Evolutionary conservation across 78 protist genomes (phyloP).

Genomic region (Dictyostelium brefeldianum): DNA sequence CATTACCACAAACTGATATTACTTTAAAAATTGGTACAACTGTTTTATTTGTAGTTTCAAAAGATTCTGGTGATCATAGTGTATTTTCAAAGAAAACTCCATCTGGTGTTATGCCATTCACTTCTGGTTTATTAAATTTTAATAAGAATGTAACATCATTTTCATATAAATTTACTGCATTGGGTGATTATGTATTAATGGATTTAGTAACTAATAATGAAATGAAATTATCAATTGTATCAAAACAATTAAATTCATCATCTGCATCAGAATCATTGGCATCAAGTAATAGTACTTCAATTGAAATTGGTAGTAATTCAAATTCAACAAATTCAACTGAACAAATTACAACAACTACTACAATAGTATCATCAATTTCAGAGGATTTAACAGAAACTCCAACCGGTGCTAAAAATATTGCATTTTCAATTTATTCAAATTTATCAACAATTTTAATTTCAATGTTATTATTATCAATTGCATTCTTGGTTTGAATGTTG

Average conservation of each 20-base stretch:
- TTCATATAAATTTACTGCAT: neutral
- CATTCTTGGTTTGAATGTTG: no score
- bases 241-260: neutral
- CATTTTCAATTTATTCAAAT: neutral
- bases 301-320: neutral
- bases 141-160: neutral
- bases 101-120: neutral
- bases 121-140: neutral
- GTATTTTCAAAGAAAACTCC: neutral
- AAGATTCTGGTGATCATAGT: neutral
- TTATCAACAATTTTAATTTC: no score
- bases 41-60: neutral
- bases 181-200: neutral
- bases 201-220: neutral
- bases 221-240: conserved; percentile 4
- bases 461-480: no score
- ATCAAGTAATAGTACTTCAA: no score
- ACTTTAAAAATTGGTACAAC: neutral
- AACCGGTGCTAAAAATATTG: neutral
- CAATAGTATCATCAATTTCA: neutral
- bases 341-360: neutral
- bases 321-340: neutral
- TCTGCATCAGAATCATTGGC: neutral
- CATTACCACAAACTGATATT: neutral
- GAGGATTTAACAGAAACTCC: neutral